Conservation (phyloP, 176 grass and related monocot genomes). For the Carex cristatella region DNA sequence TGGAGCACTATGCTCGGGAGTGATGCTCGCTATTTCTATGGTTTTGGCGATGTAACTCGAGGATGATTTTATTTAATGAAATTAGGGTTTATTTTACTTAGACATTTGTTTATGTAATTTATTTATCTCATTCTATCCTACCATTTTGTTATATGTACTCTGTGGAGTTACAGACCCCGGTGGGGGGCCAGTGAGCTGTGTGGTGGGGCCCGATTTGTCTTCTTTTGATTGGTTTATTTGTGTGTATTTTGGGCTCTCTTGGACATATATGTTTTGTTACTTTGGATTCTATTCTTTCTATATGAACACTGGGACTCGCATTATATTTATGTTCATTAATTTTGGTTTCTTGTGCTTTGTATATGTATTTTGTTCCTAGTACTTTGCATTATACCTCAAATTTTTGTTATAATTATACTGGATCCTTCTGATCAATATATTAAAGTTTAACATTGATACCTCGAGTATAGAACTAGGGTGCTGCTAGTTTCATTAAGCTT, state of each 20-base stretch:
- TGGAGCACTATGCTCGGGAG: background rate
- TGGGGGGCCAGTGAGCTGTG: background rate
- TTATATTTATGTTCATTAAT: background rate
- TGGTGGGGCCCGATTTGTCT: conserved; percentile 2
- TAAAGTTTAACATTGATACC: too few relatives aligned
- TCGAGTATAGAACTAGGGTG: too few relatives aligned
- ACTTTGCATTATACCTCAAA: too few relatives aligned
- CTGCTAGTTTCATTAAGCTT: too few relatives aligned
- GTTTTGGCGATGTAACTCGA: conserved; percentile 12
- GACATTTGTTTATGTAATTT: conserved; percentile 12
- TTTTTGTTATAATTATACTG: too few relatives aligned
- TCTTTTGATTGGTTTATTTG: conserved; percentile 18
- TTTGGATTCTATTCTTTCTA: conserved; percentile 13
- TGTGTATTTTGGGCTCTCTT: conserved; percentile 17
- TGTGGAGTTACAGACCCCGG: background rate
- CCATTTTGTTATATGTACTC: conserved; percentile 10
- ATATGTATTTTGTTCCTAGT: background rate
- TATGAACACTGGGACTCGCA: background rate
- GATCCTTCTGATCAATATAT: too few relatives aligned
- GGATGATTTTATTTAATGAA: conserved; percentile 4
- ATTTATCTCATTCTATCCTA: background rate
- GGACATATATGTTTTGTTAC: conserved; percentile 19
- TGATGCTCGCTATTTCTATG: conserved; percentile 17
- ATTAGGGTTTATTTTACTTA: conserved; percentile 19
- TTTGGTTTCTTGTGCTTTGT: background rate